A percentile compares a stretch with the other conserved stretches of the same genome.
Evolutionary conservation across 2,329 filamentous ascomycete species (phyloP).

Genomic region (Ascomycota sp.): DNA sequence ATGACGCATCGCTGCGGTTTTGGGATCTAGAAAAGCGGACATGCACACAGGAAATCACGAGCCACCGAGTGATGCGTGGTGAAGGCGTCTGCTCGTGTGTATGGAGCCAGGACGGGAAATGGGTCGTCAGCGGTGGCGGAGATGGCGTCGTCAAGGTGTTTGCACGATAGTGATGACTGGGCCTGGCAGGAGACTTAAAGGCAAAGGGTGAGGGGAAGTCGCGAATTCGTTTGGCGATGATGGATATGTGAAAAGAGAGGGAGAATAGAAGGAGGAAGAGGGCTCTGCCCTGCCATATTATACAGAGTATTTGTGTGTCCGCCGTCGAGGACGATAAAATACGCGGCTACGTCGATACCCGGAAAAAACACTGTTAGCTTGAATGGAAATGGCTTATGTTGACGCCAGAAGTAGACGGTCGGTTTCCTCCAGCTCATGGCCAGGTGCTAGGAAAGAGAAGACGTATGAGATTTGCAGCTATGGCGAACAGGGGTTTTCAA

Average conservation of each 20-base stretch:
- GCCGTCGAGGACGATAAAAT: conserved; percentile 1
- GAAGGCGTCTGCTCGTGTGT: conserved; percentile 88
- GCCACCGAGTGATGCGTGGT: conserved; percentile 81
- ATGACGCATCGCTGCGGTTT: conserved; percentile 88
- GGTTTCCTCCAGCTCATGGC: too few relatives aligned
- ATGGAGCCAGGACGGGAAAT: conserved; percentile 87
- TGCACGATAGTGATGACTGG: conserved; percentile 24
- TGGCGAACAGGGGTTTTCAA: too few relatives aligned
- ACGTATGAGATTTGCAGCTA: too few relatives aligned
- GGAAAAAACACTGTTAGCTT: conserved; percentile 5
- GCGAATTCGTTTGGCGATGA: too few relatives aligned
- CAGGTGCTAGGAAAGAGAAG: too few relatives aligned
- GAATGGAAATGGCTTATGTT: too few relatives aligned
- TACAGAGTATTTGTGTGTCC: conserved; percentile 2
- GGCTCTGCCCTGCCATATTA: conserved; percentile 1
- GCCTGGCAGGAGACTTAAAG: not conserved
- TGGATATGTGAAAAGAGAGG: not conserved
- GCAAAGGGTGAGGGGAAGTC: not conserved
- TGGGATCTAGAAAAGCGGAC: conserved; percentile 92
- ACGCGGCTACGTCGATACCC: conserved; percentile 11
- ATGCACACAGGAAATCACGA: conserved; percentile 89
- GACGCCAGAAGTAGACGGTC: too few relatives aligned
- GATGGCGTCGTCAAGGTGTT: conserved; percentile 94
- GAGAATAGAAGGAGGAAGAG: not conserved
- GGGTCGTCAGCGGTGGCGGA: conserved; percentile 85